Evolutionary conservation across 805 yeast species (phyloP), one percentile per base, ranked within the genome.

Genomic region (Myxozyma neotropica): DNA sequence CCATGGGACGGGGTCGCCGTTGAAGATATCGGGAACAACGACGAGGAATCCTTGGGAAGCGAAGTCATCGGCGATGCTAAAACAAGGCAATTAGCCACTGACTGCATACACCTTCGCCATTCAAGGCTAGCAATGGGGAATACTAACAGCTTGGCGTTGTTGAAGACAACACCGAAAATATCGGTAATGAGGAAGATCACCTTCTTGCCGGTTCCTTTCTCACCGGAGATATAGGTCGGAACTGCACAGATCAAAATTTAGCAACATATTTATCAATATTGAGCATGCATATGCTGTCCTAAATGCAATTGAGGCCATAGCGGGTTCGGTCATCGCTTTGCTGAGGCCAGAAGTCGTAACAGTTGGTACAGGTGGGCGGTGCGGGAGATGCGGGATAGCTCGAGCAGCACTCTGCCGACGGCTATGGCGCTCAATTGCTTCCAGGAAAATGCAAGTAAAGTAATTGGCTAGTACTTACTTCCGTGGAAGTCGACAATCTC

Each of bases 1-100:
- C 43, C 65, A 68, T 24, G 78, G 78, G 40, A 78, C 77, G 48
- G 83, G 79, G 52, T 80, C 85, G 36, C 81, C 82, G 29, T 81
- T 73, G 66, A 89, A 79, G 59, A 88, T 78, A 72, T 90, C 96
- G n/a, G 96, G 96, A 35, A 86, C 74, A 48, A 86, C 76, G 0
- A 87, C 92, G 45, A 80, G 81, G 75, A 80, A 89, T 24, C 89
- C 89, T 6, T 71, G 71, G 50, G 73, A 73, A 47, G 92, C 88
- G 61, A 87, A 81, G 55, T 70, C 65, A 56, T 74, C 79, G 42
- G 80, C 76, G n/a, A 74, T 71, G 67, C 65, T 61, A 27, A 38
- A 2, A 21, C 10, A 12, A 10, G 7, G 7, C n/a, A 31, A 27
- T 21, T 27, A 8, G n/a, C n/a, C n/a, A n/a, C n/a, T n/a, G n/a